Conservation (phyloP, 495 filamentous ascomycete genomes). For the Penicillium paradoxum region DNA sequence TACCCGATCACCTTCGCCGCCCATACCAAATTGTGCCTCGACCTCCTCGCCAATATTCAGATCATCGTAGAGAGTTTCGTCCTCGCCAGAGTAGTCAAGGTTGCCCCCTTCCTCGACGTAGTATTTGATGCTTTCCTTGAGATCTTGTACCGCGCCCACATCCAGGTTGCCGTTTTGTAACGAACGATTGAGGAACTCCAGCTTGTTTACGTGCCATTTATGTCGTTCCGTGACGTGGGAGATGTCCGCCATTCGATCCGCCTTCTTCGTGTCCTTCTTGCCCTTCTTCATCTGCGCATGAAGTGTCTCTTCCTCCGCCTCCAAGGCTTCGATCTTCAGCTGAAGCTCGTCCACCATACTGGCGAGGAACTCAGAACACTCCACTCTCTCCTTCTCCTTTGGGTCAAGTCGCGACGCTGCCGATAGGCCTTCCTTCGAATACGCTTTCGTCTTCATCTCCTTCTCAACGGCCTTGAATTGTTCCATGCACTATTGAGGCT, state of each 20-base stretch:
- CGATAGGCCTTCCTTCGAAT: conserved; percentile 93
- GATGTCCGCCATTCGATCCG: conserved; percentile 82
- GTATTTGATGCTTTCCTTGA: conserved; percentile 90
- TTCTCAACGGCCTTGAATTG: conserved; percentile 99
- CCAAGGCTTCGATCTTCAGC: conserved; percentile 83
- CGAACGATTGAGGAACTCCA: conserved; percentile 84
- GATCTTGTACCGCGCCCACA: conserved; percentile 70
- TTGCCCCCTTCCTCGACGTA: conserved; percentile 89
- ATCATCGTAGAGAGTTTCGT: conserved; percentile 94
- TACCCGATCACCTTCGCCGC: conserved; percentile 72
- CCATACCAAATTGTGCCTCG: conserved; percentile 77
- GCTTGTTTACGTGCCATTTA: conserved; percentile 91
- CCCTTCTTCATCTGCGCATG: conserved; percentile 89
- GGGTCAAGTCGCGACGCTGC: conserved; percentile 90
- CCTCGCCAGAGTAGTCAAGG: conserved; percentile 76
- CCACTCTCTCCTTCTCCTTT: conserved; percentile 86
- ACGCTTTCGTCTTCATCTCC: conserved; percentile 99
- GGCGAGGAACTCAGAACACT: conserved; percentile 76
- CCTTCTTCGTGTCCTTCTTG: conserved; percentile 76
- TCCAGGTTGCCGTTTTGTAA: conserved; percentile 92
- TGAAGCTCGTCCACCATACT: conserved; percentile 90
- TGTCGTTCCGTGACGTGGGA: conserved; percentile 80
- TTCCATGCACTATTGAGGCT: conserved; percentile 83
- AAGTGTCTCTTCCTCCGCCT: conserved; percentile 84
- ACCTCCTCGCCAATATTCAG: conserved; percentile 84